Percentiles rank a stretch among this genome's conserved stretches.
phyloP scores from a whole-genome alignment of 257 asterid species.

The Nemophila menziesii region DNA sequence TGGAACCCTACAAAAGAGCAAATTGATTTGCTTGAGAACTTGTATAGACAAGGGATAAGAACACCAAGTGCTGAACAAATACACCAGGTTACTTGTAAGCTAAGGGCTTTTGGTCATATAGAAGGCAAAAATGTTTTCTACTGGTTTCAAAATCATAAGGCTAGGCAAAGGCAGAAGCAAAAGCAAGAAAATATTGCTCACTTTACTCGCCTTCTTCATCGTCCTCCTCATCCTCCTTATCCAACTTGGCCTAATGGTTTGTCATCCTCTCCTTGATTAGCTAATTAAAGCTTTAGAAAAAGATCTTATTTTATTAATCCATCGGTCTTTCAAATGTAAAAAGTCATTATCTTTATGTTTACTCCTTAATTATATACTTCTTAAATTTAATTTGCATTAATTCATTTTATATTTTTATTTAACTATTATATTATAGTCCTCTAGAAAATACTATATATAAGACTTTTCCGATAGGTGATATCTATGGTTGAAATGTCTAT shows the following conservation, averaged over 20 bases:
- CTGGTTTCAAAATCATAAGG: slow-evolving; percentile 91
- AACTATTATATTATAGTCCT: no score
- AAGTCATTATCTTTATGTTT: no score
- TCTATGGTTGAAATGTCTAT: background rate
- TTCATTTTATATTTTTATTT: no score
- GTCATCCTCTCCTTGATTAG: background rate
- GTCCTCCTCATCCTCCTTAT: slow-evolving; percentile 18
- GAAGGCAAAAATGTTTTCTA: slow-evolving; percentile 87
- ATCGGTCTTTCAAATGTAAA: no score
- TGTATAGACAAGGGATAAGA: slow-evolving; percentile 61
- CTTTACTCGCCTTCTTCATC: slow-evolving; percentile 32
- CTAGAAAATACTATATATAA: no score
- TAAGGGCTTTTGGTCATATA: slow-evolving; percentile 56
- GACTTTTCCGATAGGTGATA: no score
- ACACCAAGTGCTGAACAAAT: slow-evolving; percentile 83
- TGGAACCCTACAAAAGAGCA: slow-evolving; percentile 94
- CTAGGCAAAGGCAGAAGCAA: slow-evolving; percentile 87
- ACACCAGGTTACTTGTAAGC: slow-evolving; percentile 49
- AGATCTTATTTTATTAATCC: no score
- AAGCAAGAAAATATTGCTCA: slow-evolving; percentile 35
- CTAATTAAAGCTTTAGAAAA: no score
- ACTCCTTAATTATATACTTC: no score
- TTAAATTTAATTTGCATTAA: no score
- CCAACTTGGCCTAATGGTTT: slow-evolving; percentile 28
- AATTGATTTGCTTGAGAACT: slow-evolving; percentile 57